A percentile compares a stretch with the other conserved stretches of the same genome.
Conservation (phyloP, 1,284 basidiomycete genomes). For the Neotropicomus parvogracilis region DNA sequence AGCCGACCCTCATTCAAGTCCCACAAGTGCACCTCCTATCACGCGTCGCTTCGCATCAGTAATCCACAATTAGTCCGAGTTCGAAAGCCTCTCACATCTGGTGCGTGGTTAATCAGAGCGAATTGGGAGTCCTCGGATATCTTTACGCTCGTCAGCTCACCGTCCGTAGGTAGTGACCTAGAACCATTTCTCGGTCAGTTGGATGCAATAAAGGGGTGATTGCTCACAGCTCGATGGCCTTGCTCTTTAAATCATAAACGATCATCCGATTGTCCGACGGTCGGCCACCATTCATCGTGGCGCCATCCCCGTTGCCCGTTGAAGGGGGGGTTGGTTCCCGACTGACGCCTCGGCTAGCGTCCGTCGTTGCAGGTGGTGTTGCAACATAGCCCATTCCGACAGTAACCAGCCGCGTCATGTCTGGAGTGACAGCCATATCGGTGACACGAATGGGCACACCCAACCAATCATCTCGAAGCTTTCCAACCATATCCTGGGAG, state of each 20-base stretch:
- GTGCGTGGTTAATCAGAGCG: slow-evolving; percentile 83
- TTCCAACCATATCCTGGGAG: slow-evolving; percentile 70
- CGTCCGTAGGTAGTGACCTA: slow-evolving; percentile 66
- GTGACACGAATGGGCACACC: slow-evolving; percentile 81
- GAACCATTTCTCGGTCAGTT: slow-evolving; percentile 14
- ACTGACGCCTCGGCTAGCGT: slow-evolving; percentile 28
- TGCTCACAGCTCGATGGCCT: slow-evolving; percentile 60
- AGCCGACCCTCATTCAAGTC: slow-evolving; percentile 69
- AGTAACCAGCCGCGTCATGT: slow-evolving; percentile 79
- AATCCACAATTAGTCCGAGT: slow-evolving; percentile 3
- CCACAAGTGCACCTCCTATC: slow-evolving; percentile 86
- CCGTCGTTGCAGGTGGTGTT: slow-evolving; percentile 28
- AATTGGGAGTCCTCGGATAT: slow-evolving; percentile 85
- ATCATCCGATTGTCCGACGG: slow-evolving; percentile 62
- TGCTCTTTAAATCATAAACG: slow-evolving; percentile 70
- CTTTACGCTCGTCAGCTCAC: slow-evolving; percentile 85
- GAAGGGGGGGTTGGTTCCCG: slow-evolving; percentile 38
- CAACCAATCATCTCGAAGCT: slow-evolving; percentile 65
- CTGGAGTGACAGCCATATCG: slow-evolving; percentile 85
- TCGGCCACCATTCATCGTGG: slow-evolving; percentile 37
- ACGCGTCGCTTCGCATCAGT: slow-evolving; percentile 11
- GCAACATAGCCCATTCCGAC: slow-evolving; percentile 64
- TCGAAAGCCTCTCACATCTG: slow-evolving; percentile 59
- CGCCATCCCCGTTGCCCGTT: slow-evolving; percentile 37
- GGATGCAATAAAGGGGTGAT: slow-evolving; percentile 13